A percentile compares a stretch with the other conserved stretches of the same genome.
Conservation (phyloP, 805 yeast genomes). For the Candida ponderosae region DNA sequence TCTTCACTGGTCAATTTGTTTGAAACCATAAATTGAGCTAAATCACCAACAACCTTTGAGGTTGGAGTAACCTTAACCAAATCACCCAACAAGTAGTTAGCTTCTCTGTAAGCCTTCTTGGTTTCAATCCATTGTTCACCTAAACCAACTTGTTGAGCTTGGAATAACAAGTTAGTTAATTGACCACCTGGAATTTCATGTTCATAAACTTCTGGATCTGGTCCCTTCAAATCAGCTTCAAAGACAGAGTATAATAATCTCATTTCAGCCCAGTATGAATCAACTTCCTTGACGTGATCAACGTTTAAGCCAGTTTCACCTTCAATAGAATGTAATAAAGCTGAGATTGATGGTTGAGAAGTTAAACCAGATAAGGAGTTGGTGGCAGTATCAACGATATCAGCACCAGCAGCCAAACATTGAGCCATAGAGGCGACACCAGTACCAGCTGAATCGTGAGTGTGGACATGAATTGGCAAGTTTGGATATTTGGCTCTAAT, state of each 20-base stretch:
- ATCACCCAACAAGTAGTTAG: conserved; percentile 88
- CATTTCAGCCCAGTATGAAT: conserved; percentile 98
- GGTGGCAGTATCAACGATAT: conserved; percentile 94
- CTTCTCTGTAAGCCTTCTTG: conserved; percentile 87
- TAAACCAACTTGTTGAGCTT: conserved; percentile 97
- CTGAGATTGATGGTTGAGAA: conserved; percentile 94
- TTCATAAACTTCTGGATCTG: conserved; percentile 97
- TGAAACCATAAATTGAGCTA: conserved; percentile 99
- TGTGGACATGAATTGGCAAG: conserved; percentile 96
- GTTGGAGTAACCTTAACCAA: conserved; percentile 98
- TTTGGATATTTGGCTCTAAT: conserved; percentile 85
- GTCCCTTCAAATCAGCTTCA: conserved; percentile 98
- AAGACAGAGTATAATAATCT: conserved; percentile 92
- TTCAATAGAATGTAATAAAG: conserved; percentile 85
- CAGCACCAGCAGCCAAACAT: conserved; percentile 94
- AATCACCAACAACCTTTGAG: conserved; percentile 98
- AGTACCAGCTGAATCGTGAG: conserved; percentile 99
- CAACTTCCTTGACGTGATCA: conserved; percentile 70
- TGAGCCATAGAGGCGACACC: conserved; percentile 97
- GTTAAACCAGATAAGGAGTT: conserved; percentile 98
- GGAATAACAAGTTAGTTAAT: conserved; percentile 94
- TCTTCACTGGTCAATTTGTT: conserved; percentile 84
- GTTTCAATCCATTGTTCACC: conserved; percentile 97
- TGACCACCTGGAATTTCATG: conserved; percentile 99
- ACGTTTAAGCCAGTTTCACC: conserved; percentile 74